Conservation (phyloP, 2,329 filamentous ascomycete genomes). For the Conoideocrella luteorostrata region DNA sequence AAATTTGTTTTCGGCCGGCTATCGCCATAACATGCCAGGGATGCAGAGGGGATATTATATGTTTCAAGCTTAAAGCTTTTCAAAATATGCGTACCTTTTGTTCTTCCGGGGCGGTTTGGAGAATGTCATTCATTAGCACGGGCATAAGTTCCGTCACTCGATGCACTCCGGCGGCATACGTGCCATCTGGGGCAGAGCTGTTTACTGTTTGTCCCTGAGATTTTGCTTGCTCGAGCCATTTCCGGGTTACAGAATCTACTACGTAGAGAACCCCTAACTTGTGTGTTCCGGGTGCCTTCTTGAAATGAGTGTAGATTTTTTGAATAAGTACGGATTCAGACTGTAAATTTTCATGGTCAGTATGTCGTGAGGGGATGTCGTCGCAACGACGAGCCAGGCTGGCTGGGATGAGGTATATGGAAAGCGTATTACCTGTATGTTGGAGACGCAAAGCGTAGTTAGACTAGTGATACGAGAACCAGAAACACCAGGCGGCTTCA, state of each 20-base stretch:
- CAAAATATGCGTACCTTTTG: conserved; percentile 78
- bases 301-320: conserved; percentile 96
- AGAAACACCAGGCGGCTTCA: conserved; percentile 92
- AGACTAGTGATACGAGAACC: conserved; percentile 85
- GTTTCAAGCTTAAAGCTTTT: background rate
- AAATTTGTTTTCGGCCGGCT: too few species aligned
- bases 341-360: conserved; percentile 39
- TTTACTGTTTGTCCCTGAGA: conserved; percentile 75
- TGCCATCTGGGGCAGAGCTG: conserved; percentile 78
- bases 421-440: conserved; percentile 70
- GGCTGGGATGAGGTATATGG: background rate
- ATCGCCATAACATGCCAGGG: too few species aligned
- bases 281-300: conserved; percentile 88
- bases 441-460: conserved; percentile 79
- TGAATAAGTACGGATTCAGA: conserved; percentile 92
- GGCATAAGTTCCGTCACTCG: conserved; percentile 94
- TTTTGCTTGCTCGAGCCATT: conserved; percentile 96
- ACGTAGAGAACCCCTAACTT: conserved; percentile 99
- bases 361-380: conserved; percentile 5
- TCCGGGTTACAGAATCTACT: conserved; percentile 98
- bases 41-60: too few species aligned
- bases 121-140: conserved; percentile 90
- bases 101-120: conserved; percentile 79
- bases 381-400: background rate
- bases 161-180: conserved; percentile 90